phyloP scores from a whole-genome alignment of 2,329 filamentous ascomycete genomes.

The Lasiodiplodia hormozganensis region DNA sequence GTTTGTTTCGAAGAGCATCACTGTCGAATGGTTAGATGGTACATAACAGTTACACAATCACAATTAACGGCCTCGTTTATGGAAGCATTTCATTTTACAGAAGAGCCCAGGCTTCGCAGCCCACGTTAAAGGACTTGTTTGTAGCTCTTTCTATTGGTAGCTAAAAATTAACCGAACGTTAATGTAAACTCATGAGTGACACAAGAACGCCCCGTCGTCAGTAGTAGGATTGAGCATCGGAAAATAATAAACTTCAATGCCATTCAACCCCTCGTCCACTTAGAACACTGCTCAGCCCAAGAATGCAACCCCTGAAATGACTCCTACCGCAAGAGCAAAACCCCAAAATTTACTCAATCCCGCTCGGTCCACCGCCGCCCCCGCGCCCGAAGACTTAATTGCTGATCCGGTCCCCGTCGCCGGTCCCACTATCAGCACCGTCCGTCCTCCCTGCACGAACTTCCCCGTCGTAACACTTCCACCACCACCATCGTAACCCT shows the following conservation, averaged over 20 bases:
- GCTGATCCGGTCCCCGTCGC: not conserved
- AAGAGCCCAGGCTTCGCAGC: not conserved
- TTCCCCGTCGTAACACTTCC: not conserved
- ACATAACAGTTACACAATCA: not conserved
- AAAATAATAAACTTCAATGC: not conserved
- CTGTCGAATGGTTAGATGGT: not conserved
- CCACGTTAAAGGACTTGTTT: not conserved
- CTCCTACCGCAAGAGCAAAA: not conserved
- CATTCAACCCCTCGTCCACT: not conserved
- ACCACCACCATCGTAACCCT: not conserved
- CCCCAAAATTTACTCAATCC: not conserved
- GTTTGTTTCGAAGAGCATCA: not conserved
- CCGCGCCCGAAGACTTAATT: too few species aligned
- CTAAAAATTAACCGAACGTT: not conserved
- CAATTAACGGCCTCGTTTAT: not conserved
- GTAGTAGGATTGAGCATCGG: not conserved
- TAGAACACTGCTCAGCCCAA: not conserved
- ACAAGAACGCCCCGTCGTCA: not conserved
- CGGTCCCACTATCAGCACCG: slow-evolving; percentile 19
- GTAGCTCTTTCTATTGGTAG: not conserved
- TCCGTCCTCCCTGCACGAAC: slow-evolving; percentile 3
- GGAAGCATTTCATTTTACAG: not conserved
- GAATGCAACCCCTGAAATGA: not conserved
- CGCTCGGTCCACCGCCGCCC: not conserved
- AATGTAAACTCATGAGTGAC: not conserved